A percentile compares a stretch with the other conserved stretches of the same genome.
phyloP scores from a whole-genome alignment of 2,329 filamentous ascomycete species.

The Aspergillus sp. region DNA sequence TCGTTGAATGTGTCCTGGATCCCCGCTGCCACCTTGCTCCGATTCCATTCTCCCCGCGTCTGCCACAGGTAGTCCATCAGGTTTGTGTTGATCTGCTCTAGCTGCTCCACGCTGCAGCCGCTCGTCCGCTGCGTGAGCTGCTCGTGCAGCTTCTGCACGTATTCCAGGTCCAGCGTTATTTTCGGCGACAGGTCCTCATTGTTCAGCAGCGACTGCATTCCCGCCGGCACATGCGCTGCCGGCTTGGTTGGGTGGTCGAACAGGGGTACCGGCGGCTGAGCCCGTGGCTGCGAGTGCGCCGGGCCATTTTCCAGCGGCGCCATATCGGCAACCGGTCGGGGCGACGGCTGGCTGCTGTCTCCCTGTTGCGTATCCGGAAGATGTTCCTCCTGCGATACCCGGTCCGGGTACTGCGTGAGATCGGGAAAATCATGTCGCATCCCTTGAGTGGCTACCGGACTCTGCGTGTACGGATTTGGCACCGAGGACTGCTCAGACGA shows the following conservation, averaged over 20 bases:
- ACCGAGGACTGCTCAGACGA: constrained; percentile 74
- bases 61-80: constrained; percentile 91
- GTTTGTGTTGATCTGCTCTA: constrained; percentile 88
- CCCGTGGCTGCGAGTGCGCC: constrained; percentile 41
- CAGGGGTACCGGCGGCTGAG: constrained; percentile 41
- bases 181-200: constrained; percentile 33
- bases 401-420: constrained; percentile 51
- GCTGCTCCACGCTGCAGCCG: constrained; percentile 84
- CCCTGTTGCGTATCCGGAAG: constrained; percentile 65
- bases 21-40: constrained; percentile 67
- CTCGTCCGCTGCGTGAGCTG: constrained; percentile 68
- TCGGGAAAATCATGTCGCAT: constrained; percentile 54
- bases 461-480: constrained; percentile 68
- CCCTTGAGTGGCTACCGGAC: constrained; percentile 47
- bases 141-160: constrained; percentile 61
- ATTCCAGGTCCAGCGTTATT: constrained; percentile 48
- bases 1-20: constrained; percentile 74
- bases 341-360: constrained; percentile 37
- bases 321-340: constrained; percentile 31
- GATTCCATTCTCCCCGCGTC: constrained; percentile 77
- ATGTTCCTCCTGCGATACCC: constrained; percentile 59
- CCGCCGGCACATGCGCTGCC: constrained; percentile 24
- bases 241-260: constrained; percentile 39
- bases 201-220: constrained; percentile 38
- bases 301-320: constrained; percentile 22